These are phyloP conservation scores for Plasmodium vinckei DNA, from an alignment of 169 alveolate species.

Conservation along the genomic window DNA sequence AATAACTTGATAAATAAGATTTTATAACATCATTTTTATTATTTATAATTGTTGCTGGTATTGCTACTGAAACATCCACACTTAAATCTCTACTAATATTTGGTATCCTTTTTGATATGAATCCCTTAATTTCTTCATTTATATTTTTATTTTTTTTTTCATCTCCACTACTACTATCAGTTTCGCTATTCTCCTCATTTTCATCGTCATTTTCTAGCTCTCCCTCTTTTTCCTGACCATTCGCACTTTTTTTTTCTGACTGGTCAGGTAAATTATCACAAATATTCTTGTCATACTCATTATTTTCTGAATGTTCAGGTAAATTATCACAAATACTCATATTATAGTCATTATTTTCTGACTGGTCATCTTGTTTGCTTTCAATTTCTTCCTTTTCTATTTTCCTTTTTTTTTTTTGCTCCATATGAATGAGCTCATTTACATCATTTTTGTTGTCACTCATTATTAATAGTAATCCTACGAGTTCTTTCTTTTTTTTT, in stretches of 20 bases:
- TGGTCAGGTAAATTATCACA: too few species aligned
- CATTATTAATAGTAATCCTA: neutral
- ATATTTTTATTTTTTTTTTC: conserved; percentile 1
- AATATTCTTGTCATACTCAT: too few species aligned
- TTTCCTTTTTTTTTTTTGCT: neutral
- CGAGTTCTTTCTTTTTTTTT: conserved; percentile 3
- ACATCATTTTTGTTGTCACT: conserved; percentile 3
- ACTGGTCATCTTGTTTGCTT: neutral
- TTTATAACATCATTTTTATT: conserved; percentile 67
- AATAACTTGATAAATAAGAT: conserved; percentile 50
- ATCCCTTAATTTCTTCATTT: conserved; percentile 29
- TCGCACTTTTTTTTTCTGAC: neutral
- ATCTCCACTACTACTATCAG: neutral
- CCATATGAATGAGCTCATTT: conserved; percentile 22
- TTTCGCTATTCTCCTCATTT: neutral
- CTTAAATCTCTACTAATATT: conserved; percentile 62
- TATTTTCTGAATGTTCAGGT: too few species aligned
- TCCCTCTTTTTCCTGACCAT: neutral
- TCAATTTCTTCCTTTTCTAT: conserved; percentile 3
- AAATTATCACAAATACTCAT: too few species aligned
- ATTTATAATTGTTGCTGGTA: conserved; percentile 69
- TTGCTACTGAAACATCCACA: conserved; percentile 43
- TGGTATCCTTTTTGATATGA: conserved; percentile 42
- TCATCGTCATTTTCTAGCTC: neutral
- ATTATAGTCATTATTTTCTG: too few species aligned